These are phyloP conservation scores for Eutypa lata DNA, from an alignment of 2,329 filamentous ascomycete genomes.

Conservation along the genomic window DNA sequence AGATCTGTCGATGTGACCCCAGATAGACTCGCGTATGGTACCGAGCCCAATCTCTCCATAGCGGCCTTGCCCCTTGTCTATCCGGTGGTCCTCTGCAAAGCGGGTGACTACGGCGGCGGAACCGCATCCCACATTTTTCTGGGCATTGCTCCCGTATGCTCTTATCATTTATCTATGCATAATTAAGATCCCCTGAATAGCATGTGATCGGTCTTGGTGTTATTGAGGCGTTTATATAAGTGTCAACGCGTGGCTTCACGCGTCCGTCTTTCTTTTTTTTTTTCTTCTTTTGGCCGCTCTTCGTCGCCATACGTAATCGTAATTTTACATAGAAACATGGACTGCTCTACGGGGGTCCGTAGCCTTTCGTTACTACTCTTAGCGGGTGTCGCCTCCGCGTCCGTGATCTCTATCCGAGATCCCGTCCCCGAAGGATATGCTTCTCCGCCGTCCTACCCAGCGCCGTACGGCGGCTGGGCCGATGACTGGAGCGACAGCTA, in stretches of 20 bases:
- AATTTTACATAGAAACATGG: too few species aligned
- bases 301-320: conserved; percentile 12
- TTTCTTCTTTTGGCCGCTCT: not conserved
- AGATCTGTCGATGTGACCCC: not conserved
- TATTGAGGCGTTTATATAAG: too few species aligned
- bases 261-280: not conserved
- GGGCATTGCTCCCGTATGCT: not conserved
- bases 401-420: conserved; percentile 21
- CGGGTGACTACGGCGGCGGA: not conserved
- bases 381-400: conserved; percentile 11
- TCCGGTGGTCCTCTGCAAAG: not conserved
- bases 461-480: conserved; percentile 69
- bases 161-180: not conserved
- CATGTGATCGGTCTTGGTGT: too few species aligned
- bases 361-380: conserved; percentile 20
- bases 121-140: not conserved
- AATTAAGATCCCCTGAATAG: too few species aligned
- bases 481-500: conserved; percentile 69
- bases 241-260: too few species aligned
- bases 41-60: too few species aligned
- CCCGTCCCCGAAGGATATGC: conserved; percentile 34
- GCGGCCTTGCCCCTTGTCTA: not conserved
- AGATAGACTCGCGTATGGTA: not conserved
- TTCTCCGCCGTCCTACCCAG: conserved; percentile 66
- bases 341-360: conserved; percentile 20